Evolutionary conservation across 1,139 yeast genomes (phyloP).

Genomic region (Kodamaea ohmeri): DNA sequence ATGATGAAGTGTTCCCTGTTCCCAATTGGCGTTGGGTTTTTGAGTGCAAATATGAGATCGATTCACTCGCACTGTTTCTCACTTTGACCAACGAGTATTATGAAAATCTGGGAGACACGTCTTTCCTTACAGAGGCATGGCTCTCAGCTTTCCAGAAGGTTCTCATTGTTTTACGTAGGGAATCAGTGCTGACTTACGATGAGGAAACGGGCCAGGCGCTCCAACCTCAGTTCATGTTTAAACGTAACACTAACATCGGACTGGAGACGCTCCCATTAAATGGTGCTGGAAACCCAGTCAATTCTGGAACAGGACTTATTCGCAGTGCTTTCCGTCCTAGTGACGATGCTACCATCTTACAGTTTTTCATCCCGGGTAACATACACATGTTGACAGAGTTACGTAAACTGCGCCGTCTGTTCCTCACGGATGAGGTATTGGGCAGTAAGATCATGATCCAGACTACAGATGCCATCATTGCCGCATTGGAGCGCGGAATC

Average conservation of each 20-base stretch:
- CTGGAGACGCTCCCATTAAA: slow-evolving; percentile 76
- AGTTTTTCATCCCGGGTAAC: slow-evolving; percentile 82
- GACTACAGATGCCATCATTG: slow-evolving; percentile 32
- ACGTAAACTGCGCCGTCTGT: slow-evolving; percentile 25
- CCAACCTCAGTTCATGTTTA: slow-evolving; percentile 60
- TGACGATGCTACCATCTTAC: slow-evolving; percentile 82
- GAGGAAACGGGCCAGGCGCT: slow-evolving; percentile 51
- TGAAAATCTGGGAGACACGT: slow-evolving; percentile 46
- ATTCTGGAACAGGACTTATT: slow-evolving; percentile 64
- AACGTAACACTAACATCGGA: slow-evolving; percentile 70
- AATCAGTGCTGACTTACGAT: slow-evolving; percentile 62
- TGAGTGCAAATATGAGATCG: slow-evolving; percentile 89
- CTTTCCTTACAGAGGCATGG: slow-evolving; percentile 60
- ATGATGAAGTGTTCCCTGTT: slow-evolving; percentile 64
- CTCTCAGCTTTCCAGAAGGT: slow-evolving; percentile 53
- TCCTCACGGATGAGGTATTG: slow-evolving; percentile 16
- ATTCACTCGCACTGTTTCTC: slow-evolving; percentile 78
- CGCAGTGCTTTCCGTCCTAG: slow-evolving; percentile 90
- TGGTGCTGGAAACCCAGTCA: slow-evolving; percentile 85
- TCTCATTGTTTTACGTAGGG: slow-evolving; percentile 55
- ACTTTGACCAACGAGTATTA: slow-evolving; percentile 72
- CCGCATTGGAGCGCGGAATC: slow-evolving; percentile 53
- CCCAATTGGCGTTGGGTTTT: slow-evolving; percentile 74
- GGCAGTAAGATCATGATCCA: slow-evolving; percentile 3
- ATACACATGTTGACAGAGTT: slow-evolving; percentile 73